Base-by-base conservation (phyloP, 148 eudicot genomes). In the Persicaria maculosa region DNA sequence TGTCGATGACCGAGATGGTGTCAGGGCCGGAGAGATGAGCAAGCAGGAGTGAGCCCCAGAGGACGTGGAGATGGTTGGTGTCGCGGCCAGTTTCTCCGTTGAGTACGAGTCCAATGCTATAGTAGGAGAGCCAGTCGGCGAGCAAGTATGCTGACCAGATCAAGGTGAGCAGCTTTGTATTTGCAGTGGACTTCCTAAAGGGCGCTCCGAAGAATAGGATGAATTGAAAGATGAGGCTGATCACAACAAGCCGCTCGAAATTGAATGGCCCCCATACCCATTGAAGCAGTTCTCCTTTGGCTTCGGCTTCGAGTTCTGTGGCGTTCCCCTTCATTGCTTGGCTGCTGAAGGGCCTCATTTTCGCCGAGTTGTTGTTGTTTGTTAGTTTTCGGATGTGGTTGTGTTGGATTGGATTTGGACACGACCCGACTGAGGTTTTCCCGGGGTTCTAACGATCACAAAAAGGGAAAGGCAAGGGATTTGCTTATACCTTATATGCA, bases 191-290 rank as follows among this genome's bases (percentile, higher is more conserved):
- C 22, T 57, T 57, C 8, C 62, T 57, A n/a, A 57, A 17, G 3
- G 62, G 62, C 19, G 62, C 62, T 57, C 62, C 62, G 8, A 57
- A 19, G 62, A 59, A 59, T 5, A 59, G 43, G 67, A 22, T 59
- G 67, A 59, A 59, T 10, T 59, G 67, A 9, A 59, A 0, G 67
- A 59, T 59, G 67, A 59, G 67, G 40, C 43, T 59, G 43, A 59
- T 8, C 40, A 59, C 14, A 1, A 59, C 43, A 9, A 59, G 67
- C 11, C 67, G 31, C 7, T 59, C 15, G 43, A 59, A 59, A 9
- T 59, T 5, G 15, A 59, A 5, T 20, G 67, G 67, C 8, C 25
- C 62, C 31, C 31, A 57, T 57, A 6, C 62, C 65, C 65, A 58
- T 58, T 58, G 65, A 58, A 58, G 65, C 8, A 58, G 31, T 14